These are phyloP conservation scores for Cystobasidiopsis lactophilus DNA, from an alignment of 768 basidiomycete genomes.

Conservation along the genomic window DNA sequence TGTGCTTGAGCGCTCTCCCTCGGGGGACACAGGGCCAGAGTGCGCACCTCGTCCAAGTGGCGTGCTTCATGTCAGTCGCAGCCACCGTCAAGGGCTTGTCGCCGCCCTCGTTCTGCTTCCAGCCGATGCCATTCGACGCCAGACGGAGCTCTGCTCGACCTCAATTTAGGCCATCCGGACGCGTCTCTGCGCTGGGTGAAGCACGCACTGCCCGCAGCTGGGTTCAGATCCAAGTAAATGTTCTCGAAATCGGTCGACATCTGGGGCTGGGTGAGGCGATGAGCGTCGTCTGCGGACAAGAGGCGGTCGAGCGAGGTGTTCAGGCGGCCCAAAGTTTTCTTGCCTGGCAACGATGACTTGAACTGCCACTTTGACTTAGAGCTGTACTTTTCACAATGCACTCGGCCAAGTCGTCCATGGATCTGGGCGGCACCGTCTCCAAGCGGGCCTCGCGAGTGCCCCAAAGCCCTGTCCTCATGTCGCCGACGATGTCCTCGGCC, in stretches of 20 bases:
- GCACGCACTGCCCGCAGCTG: conserved; percentile 52
- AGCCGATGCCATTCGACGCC: conserved; percentile 73
- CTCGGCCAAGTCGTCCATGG: too few species aligned
- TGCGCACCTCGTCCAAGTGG: conserved; percentile 21
- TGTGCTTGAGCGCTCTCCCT: background rate
- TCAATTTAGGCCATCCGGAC: background rate
- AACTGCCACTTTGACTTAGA: too few species aligned
- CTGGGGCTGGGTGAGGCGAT: too few species aligned
- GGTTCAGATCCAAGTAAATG: conserved; percentile 50
- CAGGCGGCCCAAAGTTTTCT: too few species aligned
- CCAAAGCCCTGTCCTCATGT: too few species aligned
- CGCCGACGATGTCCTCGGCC: too few species aligned
- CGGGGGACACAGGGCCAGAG: background rate
- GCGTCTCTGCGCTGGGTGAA: background rate
- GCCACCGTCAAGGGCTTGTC: conserved; percentile 39
- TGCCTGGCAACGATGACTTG: too few species aligned
- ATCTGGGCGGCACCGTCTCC: too few species aligned
- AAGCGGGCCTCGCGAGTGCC: too few species aligned
- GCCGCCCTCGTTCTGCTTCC: conserved; percentile 51
- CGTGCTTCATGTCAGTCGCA: conserved; percentile 52
- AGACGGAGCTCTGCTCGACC: conserved; percentile 38
- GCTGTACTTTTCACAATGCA: too few species aligned
- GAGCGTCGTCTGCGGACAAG: too few species aligned
- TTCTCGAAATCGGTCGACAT: conserved; percentile 52
- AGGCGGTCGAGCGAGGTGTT: too few species aligned